A percentile compares a stretch with the other conserved stretches of the same genome.
Conservation (phyloP, 1,284 basidiomycete species). For the Naganishia sp. region DNA sequence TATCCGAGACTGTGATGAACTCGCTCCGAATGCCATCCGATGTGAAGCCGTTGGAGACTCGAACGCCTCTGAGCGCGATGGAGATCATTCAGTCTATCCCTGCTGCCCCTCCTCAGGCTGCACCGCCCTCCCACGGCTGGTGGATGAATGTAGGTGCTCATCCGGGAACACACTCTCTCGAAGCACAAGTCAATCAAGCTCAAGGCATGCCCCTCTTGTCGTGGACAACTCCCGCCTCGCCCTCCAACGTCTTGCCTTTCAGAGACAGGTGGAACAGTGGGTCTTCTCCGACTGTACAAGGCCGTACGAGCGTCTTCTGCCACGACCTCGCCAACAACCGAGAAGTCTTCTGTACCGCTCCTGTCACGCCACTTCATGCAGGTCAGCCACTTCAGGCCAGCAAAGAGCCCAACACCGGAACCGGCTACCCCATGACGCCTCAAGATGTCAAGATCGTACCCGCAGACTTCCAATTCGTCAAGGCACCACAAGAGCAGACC, state of each 20-base stretch:
- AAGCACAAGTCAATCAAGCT: constrained; percentile 2
- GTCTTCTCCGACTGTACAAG: background rate
- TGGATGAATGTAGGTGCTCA: background rate
- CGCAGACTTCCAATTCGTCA: background rate
- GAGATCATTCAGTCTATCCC: constrained; percentile 20
- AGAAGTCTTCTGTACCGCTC: constrained; percentile 15
- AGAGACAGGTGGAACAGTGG: constrained; percentile 15
- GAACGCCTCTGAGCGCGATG: constrained; percentile 3
- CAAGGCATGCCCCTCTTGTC: constrained; percentile 23
- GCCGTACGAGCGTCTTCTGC: background rate
- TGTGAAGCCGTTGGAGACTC: background rate
- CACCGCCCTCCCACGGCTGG: background rate
- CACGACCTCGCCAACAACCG: background rate
- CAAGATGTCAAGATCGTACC: constrained; percentile 3
- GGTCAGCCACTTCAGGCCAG: background rate
- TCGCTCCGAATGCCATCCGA: background rate
- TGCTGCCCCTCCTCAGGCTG: background rate
- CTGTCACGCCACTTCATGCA: constrained; percentile 7
- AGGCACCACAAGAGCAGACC: background rate
- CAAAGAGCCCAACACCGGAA: background rate
- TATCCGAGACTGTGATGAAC: constrained; percentile 3
- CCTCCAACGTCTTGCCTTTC: constrained; percentile 2
- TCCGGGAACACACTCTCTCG: background rate
- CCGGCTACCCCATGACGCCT: constrained; percentile 13
- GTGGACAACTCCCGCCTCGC: constrained; percentile 20